Evolutionary conservation across 176 grass and related monocot species (phyloP).

Genomic region (Chrysopogon serrulatus): DNA sequence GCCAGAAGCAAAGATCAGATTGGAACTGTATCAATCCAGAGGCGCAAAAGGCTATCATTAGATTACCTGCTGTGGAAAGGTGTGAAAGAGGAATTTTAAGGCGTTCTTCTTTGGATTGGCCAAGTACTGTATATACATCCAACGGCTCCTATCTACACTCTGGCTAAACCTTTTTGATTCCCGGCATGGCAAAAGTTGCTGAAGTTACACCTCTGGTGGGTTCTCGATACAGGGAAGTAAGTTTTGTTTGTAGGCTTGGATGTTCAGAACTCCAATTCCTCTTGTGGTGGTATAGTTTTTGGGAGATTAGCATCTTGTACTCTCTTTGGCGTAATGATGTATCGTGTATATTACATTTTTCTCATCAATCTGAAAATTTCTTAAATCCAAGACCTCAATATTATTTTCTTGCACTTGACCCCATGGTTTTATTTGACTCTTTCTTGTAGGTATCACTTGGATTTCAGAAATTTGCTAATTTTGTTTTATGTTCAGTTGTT

Average conservation of each 20-base stretch:
- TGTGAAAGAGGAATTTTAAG: conserved; percentile 26
- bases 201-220: conserved; percentile 27
- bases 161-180: conserved; percentile 40
- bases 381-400: neutral
- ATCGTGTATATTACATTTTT: conserved; percentile 50
- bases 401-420: neutral
- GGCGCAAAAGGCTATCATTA: conserved; percentile 73
- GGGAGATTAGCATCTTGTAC: conserved; percentile 45
- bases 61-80: conserved; percentile 31
- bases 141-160: conserved; percentile 33
- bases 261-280: conserved; percentile 37
- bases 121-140: conserved; percentile 46
- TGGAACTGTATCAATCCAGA: conserved; percentile 95
- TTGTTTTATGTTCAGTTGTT: neutral
- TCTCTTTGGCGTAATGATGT: conserved; percentile 41
- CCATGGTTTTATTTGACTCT: conserved; percentile 20
- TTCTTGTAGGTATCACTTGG: neutral
- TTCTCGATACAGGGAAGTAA: conserved; percentile 23
- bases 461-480: neutral
- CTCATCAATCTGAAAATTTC: conserved; percentile 25
- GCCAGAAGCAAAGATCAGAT: conserved; percentile 80
- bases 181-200: conserved; percentile 21
- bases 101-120: conserved; percentile 41
- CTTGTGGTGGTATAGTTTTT: conserved; percentile 49
- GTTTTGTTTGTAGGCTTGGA: conserved; percentile 45